These are phyloP conservation scores for Spathaspora hagerdaliae DNA, from an alignment of 805 yeast species.

Conservation along the genomic window DNA sequence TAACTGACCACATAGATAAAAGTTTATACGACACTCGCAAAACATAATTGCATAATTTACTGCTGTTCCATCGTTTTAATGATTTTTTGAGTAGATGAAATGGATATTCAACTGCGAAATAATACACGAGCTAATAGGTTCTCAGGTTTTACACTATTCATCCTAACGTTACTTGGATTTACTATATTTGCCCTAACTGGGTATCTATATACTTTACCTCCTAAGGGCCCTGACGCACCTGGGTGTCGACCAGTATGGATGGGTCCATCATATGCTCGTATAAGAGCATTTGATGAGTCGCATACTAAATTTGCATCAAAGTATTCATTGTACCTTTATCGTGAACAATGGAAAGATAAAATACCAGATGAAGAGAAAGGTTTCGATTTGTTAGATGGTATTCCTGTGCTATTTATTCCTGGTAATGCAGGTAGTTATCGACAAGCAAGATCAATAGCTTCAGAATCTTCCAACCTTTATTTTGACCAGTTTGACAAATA, in stretches of 20 bases:
- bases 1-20: no score
- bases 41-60: no score
- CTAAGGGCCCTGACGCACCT: slow-evolving; percentile 29
- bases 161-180: not conserved
- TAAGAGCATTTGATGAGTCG: slow-evolving; percentile 66
- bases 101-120: not conserved
- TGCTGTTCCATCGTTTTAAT: no score
- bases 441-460: slow-evolving; percentile 90
- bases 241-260: slow-evolving; percentile 68
- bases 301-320: slow-evolving; percentile 72
- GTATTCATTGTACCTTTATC: slow-evolving; percentile 77
- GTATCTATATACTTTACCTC: slow-evolving; percentile 12
- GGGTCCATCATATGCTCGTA: slow-evolving; percentile 80
- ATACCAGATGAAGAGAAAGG: slow-evolving; percentile 39
- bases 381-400: slow-evolving; percentile 49
- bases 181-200: slow-evolving; percentile 2
- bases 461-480: slow-evolving; percentile 62
- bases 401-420: slow-evolving; percentile 90
- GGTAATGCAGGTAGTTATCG: slow-evolving; percentile 95
- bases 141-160: not conserved
- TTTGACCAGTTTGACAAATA: slow-evolving; percentile 28
- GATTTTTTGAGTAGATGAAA: not conserved
- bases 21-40: no score
- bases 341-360: slow-evolving; percentile 73
- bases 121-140: not conserved